Base-by-base conservation (phyloP, 306 rosid genomes). In the Casuarina cunninghamiana region DNA sequence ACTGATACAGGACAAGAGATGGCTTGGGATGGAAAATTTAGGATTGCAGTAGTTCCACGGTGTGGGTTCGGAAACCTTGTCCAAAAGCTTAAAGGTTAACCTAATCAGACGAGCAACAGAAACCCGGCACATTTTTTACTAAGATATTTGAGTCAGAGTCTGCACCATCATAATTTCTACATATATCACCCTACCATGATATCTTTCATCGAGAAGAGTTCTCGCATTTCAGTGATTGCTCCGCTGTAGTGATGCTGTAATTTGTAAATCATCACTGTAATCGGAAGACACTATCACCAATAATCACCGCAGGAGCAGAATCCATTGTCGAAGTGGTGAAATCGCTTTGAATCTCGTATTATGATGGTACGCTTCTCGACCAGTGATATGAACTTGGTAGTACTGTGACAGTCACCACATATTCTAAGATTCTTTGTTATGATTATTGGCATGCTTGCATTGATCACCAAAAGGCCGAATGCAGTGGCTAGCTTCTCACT, bases 401-500 rank as follows among this genome's bases (percentile, higher is more conserved):
- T 79, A 78, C 67, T 80, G 74, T 93, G 97, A 57, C 93, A 93
- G 76, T 90, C 97, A 6, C 86, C 83, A 58, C 96, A 93, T 49
- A 89, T 89, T 81, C 94, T 85, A 44, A 91, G 89, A 82, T 91
- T 93, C 84, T 89, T 91, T 66, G 83, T 83, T 76, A 91, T 88
- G 50, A 89, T 80, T 16, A 87, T 26, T 0, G 91, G 93, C 79
- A 53, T 62, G 63, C 83, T 81, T 72, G 75, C 61, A 37, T 55
- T 63, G 49, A 79, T 72, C 75, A 88, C 91, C 88, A 87, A 77
- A 83, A 93, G 89, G 73, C 91, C 98, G 68, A 86, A 93, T 38
- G 97, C 96, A 72, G 91, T 86, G 53, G 97, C 96, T 81, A 90
- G 83, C 88, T 93, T 93, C 83, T 91, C 94, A 80, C 94, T 89